These are phyloP conservation scores for Isatis tinctoria DNA, from an alignment of 345 rosid species.

Conservation along the genomic window DNA sequence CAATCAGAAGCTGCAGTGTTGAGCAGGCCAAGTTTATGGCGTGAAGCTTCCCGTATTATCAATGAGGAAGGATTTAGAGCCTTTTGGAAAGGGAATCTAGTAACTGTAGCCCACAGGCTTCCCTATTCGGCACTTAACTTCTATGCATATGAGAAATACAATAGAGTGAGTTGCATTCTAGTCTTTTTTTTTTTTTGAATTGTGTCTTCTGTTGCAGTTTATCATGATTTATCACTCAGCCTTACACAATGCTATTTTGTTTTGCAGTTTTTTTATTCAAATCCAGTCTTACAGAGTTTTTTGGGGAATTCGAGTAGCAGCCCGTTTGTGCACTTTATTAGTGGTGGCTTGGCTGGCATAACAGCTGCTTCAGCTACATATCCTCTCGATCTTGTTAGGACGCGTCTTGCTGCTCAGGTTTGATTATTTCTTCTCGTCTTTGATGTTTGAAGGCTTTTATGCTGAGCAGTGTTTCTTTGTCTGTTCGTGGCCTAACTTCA, in stretches of 20 bases:
- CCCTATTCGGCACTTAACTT: constrained; percentile 83
- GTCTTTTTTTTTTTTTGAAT: neutral
- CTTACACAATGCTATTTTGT: neutral
- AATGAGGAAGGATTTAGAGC: constrained; percentile 92
- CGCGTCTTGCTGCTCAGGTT: constrained; percentile 98
- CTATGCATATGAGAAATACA: constrained; percentile 77
- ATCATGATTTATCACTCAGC: constrained; percentile 2
- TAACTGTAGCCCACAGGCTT: constrained; percentile 86
- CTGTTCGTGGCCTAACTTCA: neutral
- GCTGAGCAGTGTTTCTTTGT: neutral
- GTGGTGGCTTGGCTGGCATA: constrained; percentile 93
- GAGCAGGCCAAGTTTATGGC: constrained; percentile 62
- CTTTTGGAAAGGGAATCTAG: constrained; percentile 95
- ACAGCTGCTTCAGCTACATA: constrained; percentile 91
- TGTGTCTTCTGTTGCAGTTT: neutral
- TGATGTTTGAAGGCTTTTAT: neutral
- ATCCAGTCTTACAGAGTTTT: constrained; percentile 35
- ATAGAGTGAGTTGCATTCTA: constrained; percentile 42
- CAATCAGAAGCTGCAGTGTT: constrained; percentile 65
- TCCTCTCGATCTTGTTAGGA: constrained; percentile 96
- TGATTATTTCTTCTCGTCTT: neutral
- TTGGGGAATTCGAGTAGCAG: constrained; percentile 36
- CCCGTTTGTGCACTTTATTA: constrained; percentile 56
- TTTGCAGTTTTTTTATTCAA: constrained; percentile 60
- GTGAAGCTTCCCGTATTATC: constrained; percentile 75